Evolutionary conservation across 1,284 basidiomycete genomes (phyloP).

Genomic region (Pseudozyma tsukubaensis): DNA sequence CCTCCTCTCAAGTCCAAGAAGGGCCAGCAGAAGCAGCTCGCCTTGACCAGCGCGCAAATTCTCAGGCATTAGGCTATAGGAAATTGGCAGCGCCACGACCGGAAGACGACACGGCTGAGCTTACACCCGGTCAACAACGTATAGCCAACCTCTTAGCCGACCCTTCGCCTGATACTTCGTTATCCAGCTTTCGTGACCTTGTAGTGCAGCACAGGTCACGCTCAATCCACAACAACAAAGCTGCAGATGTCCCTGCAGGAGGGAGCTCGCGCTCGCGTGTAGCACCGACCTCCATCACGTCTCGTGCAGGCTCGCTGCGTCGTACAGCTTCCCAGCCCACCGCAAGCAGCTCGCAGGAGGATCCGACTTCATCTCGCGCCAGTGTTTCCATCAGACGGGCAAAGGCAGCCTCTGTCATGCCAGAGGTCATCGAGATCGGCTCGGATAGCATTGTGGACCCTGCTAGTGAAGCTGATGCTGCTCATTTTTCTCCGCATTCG

Average conservation of each 20-base stretch:
- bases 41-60: too few species aligned
- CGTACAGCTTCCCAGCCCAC: slow-evolving; percentile 35
- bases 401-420: background rate
- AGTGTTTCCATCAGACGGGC: slow-evolving; percentile 10
- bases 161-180: slow-evolving; percentile 31
- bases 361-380: slow-evolving; percentile 21
- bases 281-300: slow-evolving; percentile 3
- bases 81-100: too few species aligned
- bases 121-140: background rate
- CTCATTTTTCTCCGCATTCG: slow-evolving; percentile 10
- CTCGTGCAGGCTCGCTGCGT: slow-evolving; percentile 25
- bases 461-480: slow-evolving; percentile 19
- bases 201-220: slow-evolving; percentile 12
- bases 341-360: slow-evolving; percentile 36
- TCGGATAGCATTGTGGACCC: slow-evolving; percentile 40
- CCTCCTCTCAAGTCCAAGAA: slow-evolving; percentile 30
- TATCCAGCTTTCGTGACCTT: slow-evolving; percentile 39
- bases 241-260: background rate
- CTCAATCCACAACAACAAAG: background rate
- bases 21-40: background rate
- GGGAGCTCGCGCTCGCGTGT: background rate
- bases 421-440: slow-evolving; percentile 42
- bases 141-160: slow-evolving; percentile 28
- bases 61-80: too few species aligned
- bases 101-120: background rate